Base-by-base conservation (phyloP, 306 rosid genomes). In the Chamaecrista fasciculata region DNA sequence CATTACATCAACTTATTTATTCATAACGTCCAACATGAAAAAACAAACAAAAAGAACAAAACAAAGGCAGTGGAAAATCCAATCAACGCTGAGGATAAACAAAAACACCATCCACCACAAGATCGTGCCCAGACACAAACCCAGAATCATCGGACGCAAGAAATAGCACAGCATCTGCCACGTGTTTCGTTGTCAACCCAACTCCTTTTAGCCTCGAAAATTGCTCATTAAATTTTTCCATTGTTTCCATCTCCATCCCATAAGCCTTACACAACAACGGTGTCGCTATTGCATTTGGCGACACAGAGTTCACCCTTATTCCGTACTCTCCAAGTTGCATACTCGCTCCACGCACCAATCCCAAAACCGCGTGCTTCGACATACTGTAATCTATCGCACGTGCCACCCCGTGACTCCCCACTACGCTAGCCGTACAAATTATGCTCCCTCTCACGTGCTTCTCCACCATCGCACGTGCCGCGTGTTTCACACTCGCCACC, bases 321-420 rank as follows among this genome's bases (percentile, higher is more conserved):
- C 87, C 89, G 4, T 71, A 37, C 24, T 4, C 73, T 31, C 71
- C 84, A 0, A 84, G 80, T 52, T 82, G 92, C 53, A 71, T 6
- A 36, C 92, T 84, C 16, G 86, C 81, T 2, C 78, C 43, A 0
- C 84, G 31, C 50, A 82, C 63, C 66, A 87, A 19, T 7, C 89
- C 89, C 7, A 82, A 2, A 57, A 87, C 79, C 0, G 83, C 87
- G 7, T 87, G 87, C 81, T 87, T 86, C 15, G 85, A 72, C 85
- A 82, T 77, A 8, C 8, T 3, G 73, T 87, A 87, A 31, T 87
- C 84, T 0, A 81, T 80, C 0, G 0, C 0, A 2, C 1, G 11
- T 9, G 11, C 4, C 0, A 1, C 29, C 24, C 33, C 65, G 0
- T 4, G 4, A 31, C 68, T 74, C 0, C 56, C 90, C 0, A 16